Conservation (phyloP, 768 basidiomycete genomes). For the Grammothele lineata region DNA sequence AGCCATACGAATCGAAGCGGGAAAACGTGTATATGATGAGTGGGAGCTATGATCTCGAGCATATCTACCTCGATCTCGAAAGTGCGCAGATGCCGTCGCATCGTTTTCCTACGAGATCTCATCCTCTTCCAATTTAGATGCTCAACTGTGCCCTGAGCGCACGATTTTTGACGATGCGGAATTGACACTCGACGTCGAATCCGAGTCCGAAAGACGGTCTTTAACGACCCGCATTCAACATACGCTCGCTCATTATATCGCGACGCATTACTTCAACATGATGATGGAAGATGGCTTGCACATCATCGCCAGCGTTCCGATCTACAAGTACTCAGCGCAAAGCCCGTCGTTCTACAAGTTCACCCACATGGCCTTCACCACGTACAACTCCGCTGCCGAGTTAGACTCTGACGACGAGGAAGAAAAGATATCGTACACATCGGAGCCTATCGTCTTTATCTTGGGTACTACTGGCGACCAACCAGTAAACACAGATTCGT, state of each 20-base stretch:
- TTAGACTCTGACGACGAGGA: neutral
- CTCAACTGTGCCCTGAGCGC: slow-evolving; percentile 23
- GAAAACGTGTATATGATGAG: too few relatives aligned
- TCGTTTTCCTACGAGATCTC: too few relatives aligned
- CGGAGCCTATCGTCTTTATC: neutral
- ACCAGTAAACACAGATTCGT: too few relatives aligned
- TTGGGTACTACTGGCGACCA: neutral
- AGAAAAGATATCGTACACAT: neutral
- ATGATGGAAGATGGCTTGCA: slow-evolving; percentile 18
- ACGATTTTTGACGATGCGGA: too few relatives aligned
- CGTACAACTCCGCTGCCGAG: slow-evolving; percentile 9
- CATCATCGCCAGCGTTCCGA: slow-evolving; percentile 23
- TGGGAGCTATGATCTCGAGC: too few relatives aligned
- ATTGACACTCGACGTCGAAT: too few relatives aligned
- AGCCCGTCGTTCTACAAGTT: slow-evolving; percentile 15
- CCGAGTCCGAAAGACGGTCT: too few relatives aligned
- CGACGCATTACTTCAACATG: slow-evolving; percentile 19
- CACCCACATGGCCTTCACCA: slow-evolving; percentile 20
- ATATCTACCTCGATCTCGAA: slow-evolving; percentile 21
- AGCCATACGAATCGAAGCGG: too few relatives aligned
- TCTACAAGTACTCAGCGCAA: slow-evolving; percentile 6
- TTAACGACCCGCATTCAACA: too few relatives aligned
- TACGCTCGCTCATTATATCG: slow-evolving; percentile 1
- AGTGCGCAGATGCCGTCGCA: slow-evolving; percentile 17
- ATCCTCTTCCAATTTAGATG: slow-evolving; percentile 15